Evolutionary conservation across 2,329 filamentous ascomycete species (phyloP).

Genomic region (Keithomyces neogunnii): DNA sequence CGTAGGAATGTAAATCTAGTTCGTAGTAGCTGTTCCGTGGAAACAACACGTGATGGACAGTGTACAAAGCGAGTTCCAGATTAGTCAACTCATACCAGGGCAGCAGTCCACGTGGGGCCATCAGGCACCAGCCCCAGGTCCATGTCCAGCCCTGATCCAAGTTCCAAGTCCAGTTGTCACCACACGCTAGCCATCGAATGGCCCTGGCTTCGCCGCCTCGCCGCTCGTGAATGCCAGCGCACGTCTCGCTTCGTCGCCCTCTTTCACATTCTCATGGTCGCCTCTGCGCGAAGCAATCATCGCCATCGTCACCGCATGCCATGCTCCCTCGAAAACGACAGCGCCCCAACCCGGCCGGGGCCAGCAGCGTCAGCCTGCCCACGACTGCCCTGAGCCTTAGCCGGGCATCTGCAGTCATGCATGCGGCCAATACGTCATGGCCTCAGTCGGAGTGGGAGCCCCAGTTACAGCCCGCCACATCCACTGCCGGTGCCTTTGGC

Average conservation of each 20-base stretch:
- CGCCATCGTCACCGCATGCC: conserved; percentile 1
- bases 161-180: not conserved
- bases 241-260: not conserved
- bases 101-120: not conserved
- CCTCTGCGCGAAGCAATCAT: not conserved
- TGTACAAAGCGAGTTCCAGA: no score
- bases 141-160: no score
- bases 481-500: not conserved
- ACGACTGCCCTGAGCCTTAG: conserved; percentile 11
- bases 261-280: not conserved
- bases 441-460: not conserved
- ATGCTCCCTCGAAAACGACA: conserved; percentile 27
- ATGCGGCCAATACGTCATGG: not conserved
- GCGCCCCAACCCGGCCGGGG: conserved; percentile 19
- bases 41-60: no score
- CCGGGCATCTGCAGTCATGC: conserved; percentile 7
- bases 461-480: not conserved
- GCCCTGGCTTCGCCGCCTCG: not conserved
- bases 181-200: no score
- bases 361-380: conserved; percentile 10
- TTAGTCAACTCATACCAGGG: no score
- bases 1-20: no score
- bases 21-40: no score
- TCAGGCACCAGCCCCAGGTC: not conserved
- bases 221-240: not conserved